phyloP scores from a whole-genome alignment of 192 early-diverging fungal species.

The Coemansia aciculifera region DNA sequence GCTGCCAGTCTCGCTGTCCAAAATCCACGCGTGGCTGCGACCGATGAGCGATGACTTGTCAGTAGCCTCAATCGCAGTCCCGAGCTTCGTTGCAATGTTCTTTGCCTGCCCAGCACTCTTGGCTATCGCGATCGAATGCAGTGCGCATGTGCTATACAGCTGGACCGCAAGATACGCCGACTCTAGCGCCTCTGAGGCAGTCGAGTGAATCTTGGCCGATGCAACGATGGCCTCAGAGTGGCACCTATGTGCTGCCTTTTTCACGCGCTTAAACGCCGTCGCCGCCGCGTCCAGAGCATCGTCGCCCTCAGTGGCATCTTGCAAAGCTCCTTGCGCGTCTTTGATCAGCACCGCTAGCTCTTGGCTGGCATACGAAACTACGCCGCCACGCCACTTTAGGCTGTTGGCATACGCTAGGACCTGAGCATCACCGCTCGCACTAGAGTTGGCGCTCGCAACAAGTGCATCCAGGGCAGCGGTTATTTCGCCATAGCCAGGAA shows the following conservation, averaged over 20 bases:
- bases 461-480: slow-evolving; percentile 16
- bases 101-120: slow-evolving; percentile 18
- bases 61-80: slow-evolving; percentile 3
- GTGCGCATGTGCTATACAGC: slow-evolving; percentile 25
- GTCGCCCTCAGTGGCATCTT: background rate
- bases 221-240: slow-evolving; percentile 24
- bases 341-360: slow-evolving; percentile 25
- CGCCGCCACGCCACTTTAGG: slow-evolving; percentile 42
- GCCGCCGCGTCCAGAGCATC: slow-evolving; percentile 1
- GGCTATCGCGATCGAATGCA: slow-evolving; percentile 18
- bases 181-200: slow-evolving; percentile 24
- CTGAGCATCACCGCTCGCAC: background rate
- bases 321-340: slow-evolving; percentile 13
- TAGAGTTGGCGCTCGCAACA: background rate
- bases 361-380: slow-evolving; percentile 19
- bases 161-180: slow-evolving; percentile 35
- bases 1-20: background rate
- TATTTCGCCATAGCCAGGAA: slow-evolving; percentile 15
- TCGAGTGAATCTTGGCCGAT: slow-evolving; percentile 27
- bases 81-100: slow-evolving; percentile 14
- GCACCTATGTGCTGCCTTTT: slow-evolving; percentile 21
- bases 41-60: background rate
- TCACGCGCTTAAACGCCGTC: slow-evolving; percentile 14
- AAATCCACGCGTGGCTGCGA: slow-evolving; percentile 14
- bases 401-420: slow-evolving; percentile 13